phyloP scores from a whole-genome alignment of 2,329 filamentous ascomycete species.

The Chaetomium sp. region DNA sequence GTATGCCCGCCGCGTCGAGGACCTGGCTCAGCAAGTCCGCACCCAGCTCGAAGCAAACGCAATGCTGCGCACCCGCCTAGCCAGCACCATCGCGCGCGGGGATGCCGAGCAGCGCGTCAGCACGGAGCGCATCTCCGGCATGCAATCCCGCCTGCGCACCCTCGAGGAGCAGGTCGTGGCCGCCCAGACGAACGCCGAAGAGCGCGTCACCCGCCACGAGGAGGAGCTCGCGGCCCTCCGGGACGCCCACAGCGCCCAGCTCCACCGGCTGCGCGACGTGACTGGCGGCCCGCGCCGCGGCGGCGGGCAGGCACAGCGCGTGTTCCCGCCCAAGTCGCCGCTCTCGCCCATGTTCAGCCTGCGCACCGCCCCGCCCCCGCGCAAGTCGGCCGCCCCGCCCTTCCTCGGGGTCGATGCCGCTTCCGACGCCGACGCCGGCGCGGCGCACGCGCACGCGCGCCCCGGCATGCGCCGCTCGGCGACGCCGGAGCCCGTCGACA shows the following conservation, averaged over 20 bases:
- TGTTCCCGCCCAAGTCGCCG: slow-evolving; percentile 61
- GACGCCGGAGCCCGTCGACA: slow-evolving; percentile 29
- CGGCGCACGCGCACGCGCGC: slow-evolving; percentile 8
- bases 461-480: slow-evolving; percentile 47
- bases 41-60: slow-evolving; percentile 79
- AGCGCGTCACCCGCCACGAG: slow-evolving; percentile 79
- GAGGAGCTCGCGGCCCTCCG: slow-evolving; percentile 77
- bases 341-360: slow-evolving; percentile 62
- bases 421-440: slow-evolving; percentile 10
- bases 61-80: slow-evolving; percentile 72
- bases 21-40: slow-evolving; percentile 76
- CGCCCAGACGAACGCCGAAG: slow-evolving; percentile 85
- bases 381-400: slow-evolving; percentile 44
- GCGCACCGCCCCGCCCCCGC: slow-evolving; percentile 49
- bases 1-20: slow-evolving; percentile 76
- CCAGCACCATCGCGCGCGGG: slow-evolving; percentile 77
- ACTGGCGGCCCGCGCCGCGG: slow-evolving; percentile 47
- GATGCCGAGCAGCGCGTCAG: slow-evolving; percentile 82
- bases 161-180: slow-evolving; percentile 83
- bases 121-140: slow-evolving; percentile 76
- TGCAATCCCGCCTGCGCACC: slow-evolving; percentile 77
- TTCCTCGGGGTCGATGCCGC: neutral
- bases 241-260: slow-evolving; percentile 74
- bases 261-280: slow-evolving; percentile 69
- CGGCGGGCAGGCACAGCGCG: slow-evolving; percentile 33